Percentiles rank a stretch among this genome's conserved stretches.
phyloP scores from a whole-genome alignment of 1,284 basidiomycete species.

The Chiua sp. region DNA sequence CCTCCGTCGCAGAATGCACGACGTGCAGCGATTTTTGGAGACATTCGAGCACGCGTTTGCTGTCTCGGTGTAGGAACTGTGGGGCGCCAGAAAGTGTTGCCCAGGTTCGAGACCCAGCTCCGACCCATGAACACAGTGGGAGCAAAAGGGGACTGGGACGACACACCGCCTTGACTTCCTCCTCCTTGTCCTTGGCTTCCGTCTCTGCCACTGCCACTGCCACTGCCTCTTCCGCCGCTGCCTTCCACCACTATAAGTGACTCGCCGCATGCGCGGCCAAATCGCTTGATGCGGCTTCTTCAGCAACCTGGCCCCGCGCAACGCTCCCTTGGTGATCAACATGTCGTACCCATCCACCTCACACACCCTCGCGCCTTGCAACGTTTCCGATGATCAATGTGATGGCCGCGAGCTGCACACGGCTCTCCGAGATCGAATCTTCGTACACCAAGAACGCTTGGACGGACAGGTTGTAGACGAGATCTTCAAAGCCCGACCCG shows the following conservation, averaged over 20 bases:
- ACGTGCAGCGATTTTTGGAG: conserved; percentile 93
- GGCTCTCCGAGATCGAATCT: conserved; percentile 91
- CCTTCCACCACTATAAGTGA: conserved; percentile 96
- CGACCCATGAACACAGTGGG: too few relatives aligned
- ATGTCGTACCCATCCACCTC: conserved; percentile 94
- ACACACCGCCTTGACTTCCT: conserved; percentile 65
- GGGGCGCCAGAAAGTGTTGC: background rate
- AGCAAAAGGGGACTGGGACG: too few relatives aligned
- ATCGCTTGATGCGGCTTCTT: conserved; percentile 97
- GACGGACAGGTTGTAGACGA: conserved; percentile 95
- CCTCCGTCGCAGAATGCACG: conserved; percentile 92
- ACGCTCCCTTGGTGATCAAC: conserved; percentile 92
- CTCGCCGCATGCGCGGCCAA: conserved; percentile 93
- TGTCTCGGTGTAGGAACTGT: conserved; percentile 89
- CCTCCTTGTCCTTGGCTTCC: conserved; percentile 48
- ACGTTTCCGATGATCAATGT: conserved; percentile 88
- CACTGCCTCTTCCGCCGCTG: conserved; percentile 47
- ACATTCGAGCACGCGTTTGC: conserved; percentile 94
- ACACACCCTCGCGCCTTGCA: conserved; percentile 87
- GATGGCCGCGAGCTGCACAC: conserved; percentile 93
- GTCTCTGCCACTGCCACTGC: conserved; percentile 38
- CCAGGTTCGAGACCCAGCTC: too few relatives aligned
- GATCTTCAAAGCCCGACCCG: conserved; percentile 79
- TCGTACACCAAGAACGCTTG: conserved; percentile 97
- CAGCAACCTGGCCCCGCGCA: conserved; percentile 91